Base-by-base conservation (phyloP, 2,329 filamentous ascomycete genomes). In the Penicillium sp. region DNA sequence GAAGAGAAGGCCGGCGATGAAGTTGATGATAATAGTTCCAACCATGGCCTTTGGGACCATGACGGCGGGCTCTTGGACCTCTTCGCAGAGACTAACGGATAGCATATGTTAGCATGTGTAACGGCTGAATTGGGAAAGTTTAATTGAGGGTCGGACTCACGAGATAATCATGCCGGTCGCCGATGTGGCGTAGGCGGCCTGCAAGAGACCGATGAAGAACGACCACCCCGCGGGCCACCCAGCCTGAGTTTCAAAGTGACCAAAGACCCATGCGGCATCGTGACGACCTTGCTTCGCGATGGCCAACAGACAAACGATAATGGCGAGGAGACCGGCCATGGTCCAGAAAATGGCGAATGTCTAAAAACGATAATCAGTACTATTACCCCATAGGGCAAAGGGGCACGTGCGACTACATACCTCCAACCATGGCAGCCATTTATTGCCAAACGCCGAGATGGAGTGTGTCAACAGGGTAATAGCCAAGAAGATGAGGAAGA, bases 261-360 rank as follows among this genome's bases (percentile, higher is more conserved):
- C 53, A 44, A 69, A 59, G 83, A 89, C 56, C 86, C 86, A 67
- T 81, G 85, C 15, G 83, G 71, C 47, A 86, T 68, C 2, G 80
- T 83, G 85, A 61, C 88, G 84, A 45, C 89, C 89, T 59, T 86
- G 78, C 68, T 88, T 89, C 54, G 89, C 89, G 53, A 91, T 77
- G 50, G 81, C 81, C 62, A 91, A 73, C 39, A 90, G 89, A 51
- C 89, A 88, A 47, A 89, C 59, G 80, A 88, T 54, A 89, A 83
- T 55, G 85, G 69, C 88, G 85, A 57, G 56, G 8, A 89, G 83
- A 45, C 83, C 85, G 1, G 81, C 80, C 0, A 77, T 81, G 0
- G 87, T 89, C 87, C 87, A 90, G 71, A 85, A 88, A 53, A 89
- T 89, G 70, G 83, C 84, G 76, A 91, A 89, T 10, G 88, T 91